Evolutionary conservation across 2,329 filamentous ascomycete species (phyloP).

Genomic region (Colletotrichum filicis): DNA sequence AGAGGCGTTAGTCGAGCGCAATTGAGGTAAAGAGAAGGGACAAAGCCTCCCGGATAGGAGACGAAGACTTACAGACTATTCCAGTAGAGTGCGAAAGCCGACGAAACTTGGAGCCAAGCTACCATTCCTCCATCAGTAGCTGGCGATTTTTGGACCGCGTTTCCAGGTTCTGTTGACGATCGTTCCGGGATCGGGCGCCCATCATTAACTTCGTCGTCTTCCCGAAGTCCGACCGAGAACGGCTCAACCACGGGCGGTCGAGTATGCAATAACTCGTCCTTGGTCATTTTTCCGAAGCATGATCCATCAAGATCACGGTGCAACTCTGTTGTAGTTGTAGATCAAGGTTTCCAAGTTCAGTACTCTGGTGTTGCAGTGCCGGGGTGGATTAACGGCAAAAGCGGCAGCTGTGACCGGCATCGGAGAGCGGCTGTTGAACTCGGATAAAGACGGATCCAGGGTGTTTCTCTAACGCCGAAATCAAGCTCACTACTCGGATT

Average conservation of each 20-base stretch:
- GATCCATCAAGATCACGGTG: no score
- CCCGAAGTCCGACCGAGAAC: neutral
- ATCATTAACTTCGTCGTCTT: neutral
- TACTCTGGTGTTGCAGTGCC: neutral
- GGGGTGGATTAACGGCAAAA: neutral
- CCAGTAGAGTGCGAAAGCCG: neutral
- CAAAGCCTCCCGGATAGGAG: neutral
- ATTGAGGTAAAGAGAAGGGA: neutral
- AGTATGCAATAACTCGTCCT: neutral
- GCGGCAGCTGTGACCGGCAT: neutral
- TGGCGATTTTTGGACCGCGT: neutral
- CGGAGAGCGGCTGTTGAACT: neutral
- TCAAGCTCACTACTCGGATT: no score
- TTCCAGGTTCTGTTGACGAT: neutral
- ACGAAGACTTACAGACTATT: neutral
- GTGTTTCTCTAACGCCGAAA: neutral
- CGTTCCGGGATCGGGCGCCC: no score
- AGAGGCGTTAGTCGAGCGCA: conserved; percentile 46
- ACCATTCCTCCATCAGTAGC: neutral
- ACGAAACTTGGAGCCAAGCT: neutral
- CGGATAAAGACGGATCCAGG: neutral
- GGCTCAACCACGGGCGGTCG: neutral
- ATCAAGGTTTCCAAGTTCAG: neutral
- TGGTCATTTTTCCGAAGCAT: neutral
- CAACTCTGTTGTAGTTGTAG: neutral